Evolutionary conservation across 108 stramenopile genomes (phyloP).

Genomic region (Conticribra weissflogii): DNA sequence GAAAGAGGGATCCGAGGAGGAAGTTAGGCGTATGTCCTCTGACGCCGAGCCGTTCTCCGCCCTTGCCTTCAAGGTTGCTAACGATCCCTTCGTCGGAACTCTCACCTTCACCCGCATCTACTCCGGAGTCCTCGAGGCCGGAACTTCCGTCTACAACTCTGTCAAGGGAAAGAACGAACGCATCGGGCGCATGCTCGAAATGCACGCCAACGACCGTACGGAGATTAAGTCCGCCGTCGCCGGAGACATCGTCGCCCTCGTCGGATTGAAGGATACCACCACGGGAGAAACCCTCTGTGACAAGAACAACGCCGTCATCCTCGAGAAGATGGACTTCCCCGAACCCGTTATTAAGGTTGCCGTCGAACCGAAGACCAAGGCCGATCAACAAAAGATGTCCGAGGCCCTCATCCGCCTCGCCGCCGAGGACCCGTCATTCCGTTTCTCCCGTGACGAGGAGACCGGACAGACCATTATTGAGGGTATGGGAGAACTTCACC

Average conservation of each 20-base stretch:
- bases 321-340: constrained; percentile 99
- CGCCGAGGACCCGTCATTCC: constrained; percentile 98
- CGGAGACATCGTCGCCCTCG: constrained; percentile 96
- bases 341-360: constrained; percentile 98
- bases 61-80: constrained; percentile 98
- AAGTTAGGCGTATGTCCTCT: constrained; percentile 66
- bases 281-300: constrained; percentile 97
- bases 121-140: constrained; percentile 93
- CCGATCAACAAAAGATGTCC: constrained; percentile 94
- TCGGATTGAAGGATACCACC: constrained; percentile 95
- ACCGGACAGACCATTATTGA: constrained; percentile 98
- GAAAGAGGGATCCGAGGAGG: constrained; percentile 69
- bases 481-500: constrained; percentile 99
- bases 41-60: constrained; percentile 94
- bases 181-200: constrained; percentile 97
- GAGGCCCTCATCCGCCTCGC: constrained; percentile 95
- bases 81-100: constrained; percentile 94
- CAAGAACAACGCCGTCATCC: constrained; percentile 78
- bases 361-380: constrained; percentile 95
- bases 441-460: constrained; percentile 94
- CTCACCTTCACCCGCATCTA: constrained; percentile 97
- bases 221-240: constrained; percentile 92
- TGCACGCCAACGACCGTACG: constrained; percentile 96
- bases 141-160: constrained; percentile 93
- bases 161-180: constrained; percentile 98